Base-by-base conservation (phyloP, 352 stramenopile genomes). In the Pythium vanterpoolii region DNA sequence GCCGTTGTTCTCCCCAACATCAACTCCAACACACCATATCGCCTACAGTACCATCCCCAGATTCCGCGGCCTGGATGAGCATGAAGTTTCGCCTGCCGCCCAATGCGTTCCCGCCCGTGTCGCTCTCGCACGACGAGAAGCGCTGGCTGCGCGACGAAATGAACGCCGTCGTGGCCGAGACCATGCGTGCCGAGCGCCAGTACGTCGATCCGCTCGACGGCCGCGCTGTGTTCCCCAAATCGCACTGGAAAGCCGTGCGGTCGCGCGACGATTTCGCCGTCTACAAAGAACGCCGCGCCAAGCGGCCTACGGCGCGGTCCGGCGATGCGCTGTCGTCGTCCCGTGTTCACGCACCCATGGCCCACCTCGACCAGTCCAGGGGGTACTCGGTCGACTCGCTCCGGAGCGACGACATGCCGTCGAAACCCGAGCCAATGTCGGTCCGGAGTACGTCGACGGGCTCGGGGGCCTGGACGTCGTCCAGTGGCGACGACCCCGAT, bases 81-180 rank as follows among this genome's bases (percentile, higher is more conserved):
- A 84, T 77, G 70, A 77, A 76, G 51, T 79, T 85, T 60, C 73
- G 59, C 33, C 58, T 85, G 24, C 71, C 76, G 26, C 48, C 66
- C 16, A 61, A 71, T 28, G 60, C 70, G 9, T 76, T 85, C 51
- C 62, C 68, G 24, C 40, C 44, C 39, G 26, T 81, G 11, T 53
- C 39, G 44, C 57, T 73, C 52, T 53, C 64, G 21, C 62, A 61
- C 26, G 69, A 73, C 18, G 67, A 74, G 31, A 45, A 67, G 56
- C 45, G 47, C 0, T 66, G 49, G 24, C 51, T 83, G 30, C 42
- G 66, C 19, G 45, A 73, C 34, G 72, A 85, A 49, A 73, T 71
- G 3, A 44, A 74, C 21, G 60, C 67, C 16, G 66, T 85, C 1
- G 61, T 85, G 18, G 64, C 30, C 19, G 75, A 83, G 52, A 79